Conservation (phyloP, 352 stramenopile species). For the Phytophthora citricola region DNA sequence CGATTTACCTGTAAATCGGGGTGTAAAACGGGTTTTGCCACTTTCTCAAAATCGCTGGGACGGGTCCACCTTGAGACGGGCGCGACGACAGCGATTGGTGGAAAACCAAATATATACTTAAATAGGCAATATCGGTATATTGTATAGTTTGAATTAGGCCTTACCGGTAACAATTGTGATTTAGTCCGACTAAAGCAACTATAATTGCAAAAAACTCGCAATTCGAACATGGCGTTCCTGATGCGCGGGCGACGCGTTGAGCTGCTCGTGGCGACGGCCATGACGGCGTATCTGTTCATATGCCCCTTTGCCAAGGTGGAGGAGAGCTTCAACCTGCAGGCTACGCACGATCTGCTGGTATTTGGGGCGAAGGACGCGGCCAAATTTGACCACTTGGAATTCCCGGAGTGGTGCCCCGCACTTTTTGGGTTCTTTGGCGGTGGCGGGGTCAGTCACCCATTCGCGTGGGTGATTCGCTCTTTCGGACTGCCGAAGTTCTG, state of each 20-base stretch:
- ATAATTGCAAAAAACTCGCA: too few species aligned
- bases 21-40: too few species aligned
- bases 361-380: slow-evolving; percentile 55
- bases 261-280: slow-evolving; percentile 44
- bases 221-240: slow-evolving; percentile 16
- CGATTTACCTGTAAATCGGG: too few species aligned
- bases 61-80: too few species aligned
- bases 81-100: too few species aligned
- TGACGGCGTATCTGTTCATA: slow-evolving; percentile 54
- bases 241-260: slow-evolving; percentile 44
- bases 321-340: slow-evolving; percentile 99
- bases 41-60: too few species aligned
- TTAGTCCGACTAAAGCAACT: too few species aligned
- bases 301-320: slow-evolving; percentile 94
- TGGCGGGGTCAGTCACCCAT: slow-evolving; percentile 59
- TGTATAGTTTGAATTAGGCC: too few species aligned
- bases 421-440: slow-evolving; percentile 90
- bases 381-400: slow-evolving; percentile 97
- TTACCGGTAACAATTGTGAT: too few species aligned
- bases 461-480: slow-evolving; percentile 39
- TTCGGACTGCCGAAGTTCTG: slow-evolving; percentile 50
- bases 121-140: too few species aligned
- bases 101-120: too few species aligned
- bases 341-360: slow-evolving; percentile 96
- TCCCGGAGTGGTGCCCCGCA: slow-evolving; percentile 98